phyloP scores from a whole-genome alignment of 2,329 filamentous ascomycete species.

The Penicillium sclerotigenum region DNA sequence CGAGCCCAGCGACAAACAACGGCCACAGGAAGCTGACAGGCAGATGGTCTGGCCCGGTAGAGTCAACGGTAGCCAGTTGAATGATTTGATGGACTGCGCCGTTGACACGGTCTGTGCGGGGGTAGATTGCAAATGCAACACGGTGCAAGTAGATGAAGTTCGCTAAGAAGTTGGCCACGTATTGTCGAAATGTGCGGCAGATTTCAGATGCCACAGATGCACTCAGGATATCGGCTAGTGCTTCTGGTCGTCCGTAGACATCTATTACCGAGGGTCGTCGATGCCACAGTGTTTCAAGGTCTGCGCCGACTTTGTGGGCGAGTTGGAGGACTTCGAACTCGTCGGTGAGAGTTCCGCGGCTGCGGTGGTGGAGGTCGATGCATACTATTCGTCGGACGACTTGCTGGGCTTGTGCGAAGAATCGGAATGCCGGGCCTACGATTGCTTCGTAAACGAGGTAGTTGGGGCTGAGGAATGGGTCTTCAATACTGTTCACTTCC shows the following conservation, averaged over 20 bases:
- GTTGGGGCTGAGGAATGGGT: slow-evolving; percentile 25
- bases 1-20: slow-evolving; percentile 34
- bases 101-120: slow-evolving; percentile 36
- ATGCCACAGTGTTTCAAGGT: slow-evolving; percentile 37
- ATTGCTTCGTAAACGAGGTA: slow-evolving; percentile 34
- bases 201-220: slow-evolving; percentile 27
- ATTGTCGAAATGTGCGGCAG: slow-evolving; percentile 35
- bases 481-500: slow-evolving; percentile 15
- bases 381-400: slow-evolving; percentile 34
- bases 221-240: slow-evolving; percentile 26
- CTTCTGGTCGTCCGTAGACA: slow-evolving; percentile 30
- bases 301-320: slow-evolving; percentile 36
- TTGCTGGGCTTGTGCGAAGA: slow-evolving; percentile 35
- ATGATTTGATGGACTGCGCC: slow-evolving; percentile 37
- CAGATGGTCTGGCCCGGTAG: slow-evolving; percentile 16
- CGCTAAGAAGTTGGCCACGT: slow-evolving; percentile 36
- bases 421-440: slow-evolving; percentile 32
- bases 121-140: slow-evolving; percentile 39
- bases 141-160: slow-evolving; percentile 38
- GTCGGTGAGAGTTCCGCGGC: slow-evolving; percentile 36
- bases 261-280: slow-evolving; percentile 33
- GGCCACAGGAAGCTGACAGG: slow-evolving; percentile 37
- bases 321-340: slow-evolving; percentile 41
- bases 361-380: slow-evolving; percentile 40
- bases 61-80: slow-evolving; percentile 33